These are phyloP conservation scores for Elsinoe arachidis DNA, from an alignment of 2,329 filamentous ascomycete species.

Conservation along the genomic window DNA sequence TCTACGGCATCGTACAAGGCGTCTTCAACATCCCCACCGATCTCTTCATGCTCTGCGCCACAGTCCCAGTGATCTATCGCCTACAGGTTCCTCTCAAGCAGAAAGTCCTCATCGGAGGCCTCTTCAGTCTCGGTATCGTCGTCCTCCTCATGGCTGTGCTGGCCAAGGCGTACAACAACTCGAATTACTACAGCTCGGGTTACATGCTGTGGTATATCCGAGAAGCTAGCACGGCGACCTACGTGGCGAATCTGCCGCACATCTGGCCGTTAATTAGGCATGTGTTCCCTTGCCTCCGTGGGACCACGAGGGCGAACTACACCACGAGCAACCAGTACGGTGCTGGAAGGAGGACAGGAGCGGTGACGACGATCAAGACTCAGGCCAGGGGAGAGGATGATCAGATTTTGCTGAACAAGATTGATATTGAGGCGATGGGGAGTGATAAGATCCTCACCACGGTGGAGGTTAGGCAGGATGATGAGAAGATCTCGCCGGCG, in stretches of 20 bases:
- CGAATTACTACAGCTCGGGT: constrained; percentile 37
- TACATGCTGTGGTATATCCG: constrained; percentile 50
- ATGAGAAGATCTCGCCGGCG: background rate
- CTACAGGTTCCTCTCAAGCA: constrained; percentile 44
- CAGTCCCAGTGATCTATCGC: constrained; percentile 45
- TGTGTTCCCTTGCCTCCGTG: constrained; percentile 11
- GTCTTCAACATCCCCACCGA: constrained; percentile 54
- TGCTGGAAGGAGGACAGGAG: background rate
- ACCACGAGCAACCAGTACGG: constrained; percentile 7
- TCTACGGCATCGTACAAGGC: constrained; percentile 52
- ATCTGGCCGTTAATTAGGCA: constrained; percentile 46
- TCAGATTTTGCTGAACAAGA: background rate
- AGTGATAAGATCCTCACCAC: constrained; percentile 6
- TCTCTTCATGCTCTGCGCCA: constrained; percentile 50
- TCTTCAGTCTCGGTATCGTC: constrained; percentile 45
- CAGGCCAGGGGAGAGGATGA: constrained; percentile 2
- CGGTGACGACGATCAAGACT: constrained; percentile 7
- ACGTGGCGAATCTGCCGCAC: constrained; percentile 46
- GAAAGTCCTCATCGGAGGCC: constrained; percentile 44
- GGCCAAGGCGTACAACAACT: constrained; percentile 40
- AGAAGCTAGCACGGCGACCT: constrained; percentile 45
- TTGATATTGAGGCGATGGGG: constrained; percentile 7
- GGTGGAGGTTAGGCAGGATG: constrained; percentile 8
- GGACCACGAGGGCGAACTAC: background rate
- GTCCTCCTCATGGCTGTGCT: constrained; percentile 40